phyloP scores from a whole-genome alignment of 106 monocot genomes.

The Dendrobium chrysotoxum region DNA sequence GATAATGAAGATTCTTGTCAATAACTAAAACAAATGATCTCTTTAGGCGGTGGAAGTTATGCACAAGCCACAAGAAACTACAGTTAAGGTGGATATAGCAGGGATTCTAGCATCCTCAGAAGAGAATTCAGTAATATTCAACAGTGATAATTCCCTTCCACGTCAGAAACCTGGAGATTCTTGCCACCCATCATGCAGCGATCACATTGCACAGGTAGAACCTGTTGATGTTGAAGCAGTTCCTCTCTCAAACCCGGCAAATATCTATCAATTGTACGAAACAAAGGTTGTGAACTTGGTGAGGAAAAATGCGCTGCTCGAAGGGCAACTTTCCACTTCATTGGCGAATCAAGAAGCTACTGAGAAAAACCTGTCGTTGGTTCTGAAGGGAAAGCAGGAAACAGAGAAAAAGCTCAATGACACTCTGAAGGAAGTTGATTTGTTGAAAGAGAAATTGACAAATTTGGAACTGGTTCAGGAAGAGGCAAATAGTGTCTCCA shows the following conservation, averaged over 20 bases:
- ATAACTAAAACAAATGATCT: neutral
- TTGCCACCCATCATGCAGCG: conserved; percentile 5
- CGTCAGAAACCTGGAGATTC: conserved; percentile 17
- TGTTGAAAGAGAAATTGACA: conserved; percentile 79
- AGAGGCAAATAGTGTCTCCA: conserved; percentile 86
- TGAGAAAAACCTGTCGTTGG: conserved; percentile 55
- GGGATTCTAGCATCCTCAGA: conserved; percentile 13
- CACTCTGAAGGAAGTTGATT: conserved; percentile 52
- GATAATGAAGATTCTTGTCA: neutral
- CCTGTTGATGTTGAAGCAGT: conserved; percentile 21
- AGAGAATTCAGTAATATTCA: conserved; percentile 4
- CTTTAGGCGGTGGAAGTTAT: conserved; percentile 2
- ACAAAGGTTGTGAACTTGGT: conserved; percentile 46
- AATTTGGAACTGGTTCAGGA: conserved; percentile 78
- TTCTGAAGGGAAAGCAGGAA: conserved; percentile 48
- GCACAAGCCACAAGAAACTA: conserved; percentile 19
- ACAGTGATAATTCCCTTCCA: neutral
- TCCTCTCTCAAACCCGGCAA: conserved; percentile 32
- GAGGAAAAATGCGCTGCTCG: conserved; percentile 44
- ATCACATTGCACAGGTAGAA: conserved; percentile 21
- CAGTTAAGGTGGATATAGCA: conserved; percentile 24
- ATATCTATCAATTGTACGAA: conserved; percentile 52
- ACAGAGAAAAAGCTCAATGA: conserved; percentile 57
- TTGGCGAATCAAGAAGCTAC: conserved; percentile 43
- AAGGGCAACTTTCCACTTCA: conserved; percentile 55